phyloP scores from a whole-genome alignment of 106 monocot genomes.

The Iris macrosiphon region DNA sequence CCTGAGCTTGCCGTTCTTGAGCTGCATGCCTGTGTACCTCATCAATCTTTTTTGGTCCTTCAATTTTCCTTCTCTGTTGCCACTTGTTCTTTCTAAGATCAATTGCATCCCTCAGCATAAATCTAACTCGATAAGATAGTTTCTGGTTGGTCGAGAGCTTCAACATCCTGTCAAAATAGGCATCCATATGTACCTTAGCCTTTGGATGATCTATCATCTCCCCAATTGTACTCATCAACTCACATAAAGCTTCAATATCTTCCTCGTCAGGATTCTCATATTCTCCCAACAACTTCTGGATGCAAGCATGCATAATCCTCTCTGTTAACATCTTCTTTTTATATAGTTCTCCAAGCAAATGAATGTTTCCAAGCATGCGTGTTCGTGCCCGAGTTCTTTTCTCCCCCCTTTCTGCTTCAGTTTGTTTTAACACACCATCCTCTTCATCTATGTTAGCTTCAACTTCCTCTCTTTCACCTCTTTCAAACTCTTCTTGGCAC shows the following conservation, averaged over 20 bases:
- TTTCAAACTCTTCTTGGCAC: conserved; percentile 90
- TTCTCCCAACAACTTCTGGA: conserved; percentile 54
- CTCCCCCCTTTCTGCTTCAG: conserved; percentile 46
- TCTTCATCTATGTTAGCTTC: conserved; percentile 53
- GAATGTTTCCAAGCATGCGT: conserved; percentile 80
- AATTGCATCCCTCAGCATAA: conserved; percentile 75
- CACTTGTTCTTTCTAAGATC: conserved; percentile 81
- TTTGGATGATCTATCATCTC: conserved; percentile 63
- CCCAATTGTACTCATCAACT: conserved; percentile 82
- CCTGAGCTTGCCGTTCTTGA: conserved; percentile 74
- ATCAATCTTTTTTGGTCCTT: conserved; percentile 90
- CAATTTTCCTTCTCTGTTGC: conserved; percentile 78
- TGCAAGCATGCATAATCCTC: conserved; percentile 89
- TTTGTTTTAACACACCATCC: conserved; percentile 49
- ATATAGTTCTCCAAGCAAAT: conserved; percentile 75
- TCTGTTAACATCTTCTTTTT: conserved; percentile 86
- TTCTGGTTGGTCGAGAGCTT: conserved; percentile 53
- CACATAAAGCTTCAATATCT: conserved; percentile 75
- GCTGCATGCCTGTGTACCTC: conserved; percentile 88
- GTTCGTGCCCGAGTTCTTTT: conserved; percentile 50
- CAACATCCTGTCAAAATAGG: conserved; percentile 58
- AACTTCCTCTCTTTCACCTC: conserved; percentile 64
- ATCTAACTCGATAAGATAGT: conserved; percentile 60
- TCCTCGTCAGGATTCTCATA: conserved; percentile 71
- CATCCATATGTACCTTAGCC: conserved; percentile 69